Conservation (phyloP, 202 grass and related monocot species). For the Digitaria exilis region DNA sequence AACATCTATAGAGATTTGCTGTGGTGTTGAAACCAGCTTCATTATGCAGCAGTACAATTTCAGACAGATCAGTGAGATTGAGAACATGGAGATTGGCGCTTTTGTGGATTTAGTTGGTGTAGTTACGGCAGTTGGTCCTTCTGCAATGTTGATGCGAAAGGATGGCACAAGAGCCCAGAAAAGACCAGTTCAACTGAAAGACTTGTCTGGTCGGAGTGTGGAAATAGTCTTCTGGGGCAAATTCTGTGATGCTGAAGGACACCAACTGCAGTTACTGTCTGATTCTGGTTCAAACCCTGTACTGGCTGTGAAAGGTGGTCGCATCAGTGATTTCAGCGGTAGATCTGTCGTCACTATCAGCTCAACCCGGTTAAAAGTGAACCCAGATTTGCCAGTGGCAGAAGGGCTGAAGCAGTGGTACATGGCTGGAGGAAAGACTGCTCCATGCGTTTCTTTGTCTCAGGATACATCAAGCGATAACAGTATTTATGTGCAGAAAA, state of each 20-base stretch:
- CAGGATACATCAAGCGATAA: conserved; percentile 23
- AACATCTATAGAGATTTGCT: conserved; percentile 57
- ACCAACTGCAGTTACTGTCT: conserved; percentile 59
- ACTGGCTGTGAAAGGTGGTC: conserved; percentile 66
- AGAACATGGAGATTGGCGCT: conserved; percentile 47
- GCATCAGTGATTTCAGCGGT: conserved; percentile 65
- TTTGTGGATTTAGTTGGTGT: conserved; percentile 82
- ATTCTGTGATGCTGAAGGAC: conserved; percentile 66
- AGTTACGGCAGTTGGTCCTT: conserved; percentile 69
- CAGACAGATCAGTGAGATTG: conserved; percentile 68
- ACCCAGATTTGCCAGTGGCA: conserved; percentile 69
- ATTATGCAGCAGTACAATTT: conserved; percentile 73
- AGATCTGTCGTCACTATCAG: conserved; percentile 57
- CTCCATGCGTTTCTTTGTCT: conserved; percentile 57
- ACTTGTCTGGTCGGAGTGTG: conserved; percentile 69
- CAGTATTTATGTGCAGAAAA: conserved; percentile 57
- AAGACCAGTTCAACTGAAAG: conserved; percentile 71
- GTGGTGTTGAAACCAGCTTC: conserved; percentile 66
- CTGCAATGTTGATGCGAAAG: conserved; percentile 52
- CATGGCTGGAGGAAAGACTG: conserved; percentile 61
- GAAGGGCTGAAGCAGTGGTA: conserved; percentile 72
- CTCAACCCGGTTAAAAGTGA: conserved; percentile 60
- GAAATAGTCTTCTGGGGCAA: conserved; percentile 79
- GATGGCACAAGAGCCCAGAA: conserved; percentile 62
- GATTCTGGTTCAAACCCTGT: conserved; percentile 77